These are phyloP conservation scores for Vigna unguiculata DNA, from an alignment of 306 rosid genomes.

Conservation along the genomic window DNA sequence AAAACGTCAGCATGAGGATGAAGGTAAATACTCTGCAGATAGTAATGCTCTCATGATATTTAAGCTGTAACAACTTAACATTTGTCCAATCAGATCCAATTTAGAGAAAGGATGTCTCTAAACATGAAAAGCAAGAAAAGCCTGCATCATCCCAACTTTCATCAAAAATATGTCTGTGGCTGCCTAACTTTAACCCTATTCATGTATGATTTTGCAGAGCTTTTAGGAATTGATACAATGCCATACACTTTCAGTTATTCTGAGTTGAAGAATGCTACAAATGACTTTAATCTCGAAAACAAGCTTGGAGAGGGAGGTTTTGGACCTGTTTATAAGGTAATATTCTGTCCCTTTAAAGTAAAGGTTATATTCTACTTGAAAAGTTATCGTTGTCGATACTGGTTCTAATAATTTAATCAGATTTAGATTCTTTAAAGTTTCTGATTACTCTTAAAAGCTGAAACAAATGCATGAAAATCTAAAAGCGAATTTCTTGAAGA, in stretches of 20 bases:
- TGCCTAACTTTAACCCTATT: slow-evolving; percentile 26
- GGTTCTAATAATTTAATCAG: not conserved
- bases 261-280: slow-evolving; percentile 70
- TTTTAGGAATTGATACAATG: slow-evolving; percentile 68
- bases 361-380: not conserved
- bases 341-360: not conserved
- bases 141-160: not conserved
- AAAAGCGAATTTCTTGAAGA: too few species aligned
- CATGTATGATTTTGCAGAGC: slow-evolving; percentile 57
- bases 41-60: not conserved
- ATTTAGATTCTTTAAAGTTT: too few species aligned
- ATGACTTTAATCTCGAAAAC: slow-evolving; percentile 63
- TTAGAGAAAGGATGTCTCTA: not conserved
- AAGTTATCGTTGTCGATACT: not conserved
- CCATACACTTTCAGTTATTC: slow-evolving; percentile 73
- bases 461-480: too few species aligned
- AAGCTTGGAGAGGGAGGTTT: slow-evolving; percentile 94
- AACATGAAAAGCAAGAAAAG: not conserved
- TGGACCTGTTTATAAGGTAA: slow-evolving; percentile 80
- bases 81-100: too few species aligned
- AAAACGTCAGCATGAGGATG: slow-evolving; percentile 50
- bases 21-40: slow-evolving; percentile 56
- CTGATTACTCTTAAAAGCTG: too few species aligned
- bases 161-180: not conserved
- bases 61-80: too few species aligned